These are phyloP conservation scores for Cucurbita argyrosperma DNA, from an alignment of 306 rosid species.

Conservation along the genomic window DNA sequence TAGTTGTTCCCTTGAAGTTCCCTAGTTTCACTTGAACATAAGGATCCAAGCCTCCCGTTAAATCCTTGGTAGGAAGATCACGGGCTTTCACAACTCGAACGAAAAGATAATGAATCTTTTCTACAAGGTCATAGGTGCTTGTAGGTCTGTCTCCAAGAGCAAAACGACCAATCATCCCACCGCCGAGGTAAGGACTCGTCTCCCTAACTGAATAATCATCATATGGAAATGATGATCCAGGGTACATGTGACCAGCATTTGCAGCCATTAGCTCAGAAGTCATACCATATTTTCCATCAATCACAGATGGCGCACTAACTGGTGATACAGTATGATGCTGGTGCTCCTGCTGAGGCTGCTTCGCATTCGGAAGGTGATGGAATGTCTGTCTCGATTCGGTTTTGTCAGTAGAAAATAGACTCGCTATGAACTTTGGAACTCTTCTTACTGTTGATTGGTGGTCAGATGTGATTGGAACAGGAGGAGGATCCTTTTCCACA, in stretches of 20 bases:
- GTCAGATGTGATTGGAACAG: slow-evolving; percentile 4
- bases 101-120: slow-evolving; percentile 61
- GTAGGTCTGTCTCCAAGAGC: slow-evolving; percentile 24
- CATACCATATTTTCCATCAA: slow-evolving; percentile 46
- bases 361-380: slow-evolving; percentile 38
- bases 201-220: slow-evolving; percentile 50
- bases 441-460: slow-evolving; percentile 14
- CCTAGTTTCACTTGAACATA: slow-evolving; percentile 77
- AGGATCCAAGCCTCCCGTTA: slow-evolving; percentile 86
- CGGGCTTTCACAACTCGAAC: slow-evolving; percentile 86
- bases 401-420: slow-evolving; percentile 29
- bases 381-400: slow-evolving; percentile 34
- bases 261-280: slow-evolving; percentile 32
- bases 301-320: slow-evolving; percentile 20
- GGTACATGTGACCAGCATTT: slow-evolving; percentile 20
- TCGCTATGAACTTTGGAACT: slow-evolving; percentile 19
- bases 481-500: slow-evolving; percentile 9
- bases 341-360: slow-evolving; percentile 10
- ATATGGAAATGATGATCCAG: slow-evolving; percentile 30
- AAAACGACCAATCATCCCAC: slow-evolving; percentile 62
- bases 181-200: slow-evolving; percentile 84
- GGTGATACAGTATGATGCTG: slow-evolving; percentile 15
- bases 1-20: slow-evolving; percentile 63
- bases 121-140: slow-evolving; percentile 83
- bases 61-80: slow-evolving; percentile 67